Evolutionary conservation across 2,329 filamentous ascomycete species (phyloP).

Genomic region (Aspergillus sp.): DNA sequence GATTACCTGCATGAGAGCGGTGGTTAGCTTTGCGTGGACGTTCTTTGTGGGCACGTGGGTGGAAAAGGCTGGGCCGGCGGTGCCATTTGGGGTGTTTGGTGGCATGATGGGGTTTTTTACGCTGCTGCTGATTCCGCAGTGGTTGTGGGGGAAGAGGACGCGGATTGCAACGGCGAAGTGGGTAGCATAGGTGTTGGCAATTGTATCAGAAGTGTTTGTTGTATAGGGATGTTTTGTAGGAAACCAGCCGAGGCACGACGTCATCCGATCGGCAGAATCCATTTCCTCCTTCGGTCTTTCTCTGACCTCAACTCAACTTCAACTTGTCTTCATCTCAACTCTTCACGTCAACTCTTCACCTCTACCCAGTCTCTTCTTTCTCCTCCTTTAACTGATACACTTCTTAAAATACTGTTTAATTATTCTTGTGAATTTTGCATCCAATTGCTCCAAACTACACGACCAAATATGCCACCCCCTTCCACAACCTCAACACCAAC

Average conservation of each 20-base stretch:
- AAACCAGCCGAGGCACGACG: background rate
- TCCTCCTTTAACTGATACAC: background rate
- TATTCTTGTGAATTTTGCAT: background rate
- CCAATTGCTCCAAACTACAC: background rate
- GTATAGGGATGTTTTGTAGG: background rate
- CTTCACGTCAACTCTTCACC: background rate
- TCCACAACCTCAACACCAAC: slow-evolving; percentile 2
- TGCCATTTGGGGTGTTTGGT: slow-evolving; percentile 55
- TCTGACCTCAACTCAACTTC: background rate
- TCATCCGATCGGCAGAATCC: background rate
- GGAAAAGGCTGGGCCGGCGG: slow-evolving; percentile 40
- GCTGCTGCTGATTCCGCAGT: slow-evolving; percentile 24
- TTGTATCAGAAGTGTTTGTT: too few species aligned
- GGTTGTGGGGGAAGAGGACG: slow-evolving; percentile 10
- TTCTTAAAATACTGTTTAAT: background rate
- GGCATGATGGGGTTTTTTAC: slow-evolving; percentile 53
- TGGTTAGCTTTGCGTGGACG: slow-evolving; percentile 56
- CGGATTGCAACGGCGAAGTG: slow-evolving; percentile 11
- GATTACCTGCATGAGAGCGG: slow-evolving; percentile 50
- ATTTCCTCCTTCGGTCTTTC: too few species aligned
- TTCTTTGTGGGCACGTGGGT: slow-evolving; percentile 56
- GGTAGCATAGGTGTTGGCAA: background rate
- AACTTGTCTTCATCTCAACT: background rate
- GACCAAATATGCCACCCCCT: slow-evolving; percentile 9
- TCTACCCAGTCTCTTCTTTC: background rate